Evolutionary conservation across 495 filamentous ascomycete genomes (phyloP).

Genomic region (Aspergillus steynii): DNA sequence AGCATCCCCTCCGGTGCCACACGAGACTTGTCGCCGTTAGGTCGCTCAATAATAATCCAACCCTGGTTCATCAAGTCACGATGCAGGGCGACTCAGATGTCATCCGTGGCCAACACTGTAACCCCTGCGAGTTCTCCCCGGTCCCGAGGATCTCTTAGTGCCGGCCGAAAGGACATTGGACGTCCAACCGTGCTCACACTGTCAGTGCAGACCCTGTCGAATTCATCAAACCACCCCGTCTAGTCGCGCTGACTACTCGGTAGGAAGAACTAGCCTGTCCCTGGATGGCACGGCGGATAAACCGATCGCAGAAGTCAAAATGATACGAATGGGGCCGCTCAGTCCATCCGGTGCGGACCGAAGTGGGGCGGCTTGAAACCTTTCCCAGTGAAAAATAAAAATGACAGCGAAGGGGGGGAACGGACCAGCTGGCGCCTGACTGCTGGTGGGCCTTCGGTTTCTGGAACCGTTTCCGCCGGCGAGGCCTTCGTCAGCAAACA

Average conservation of each 20-base stretch:
- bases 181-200: neutral
- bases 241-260: too few species aligned
- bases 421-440: neutral
- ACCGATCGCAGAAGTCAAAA: neutral
- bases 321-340: conserved; percentile 16
- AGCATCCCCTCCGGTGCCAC: neutral
- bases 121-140: too few species aligned
- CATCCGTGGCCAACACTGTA: neutral
- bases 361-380: conserved; percentile 10
- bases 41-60: neutral
- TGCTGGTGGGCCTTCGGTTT: too few species aligned
- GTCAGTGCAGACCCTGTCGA: neutral
- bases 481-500: too few species aligned
- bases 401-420: neutral
- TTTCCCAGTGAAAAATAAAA: neutral
- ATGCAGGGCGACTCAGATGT: neutral
- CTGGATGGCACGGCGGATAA: neutral
- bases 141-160: neutral
- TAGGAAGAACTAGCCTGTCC: too few species aligned
- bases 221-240: too few species aligned
- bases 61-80: neutral
- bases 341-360: conserved; percentile 23
- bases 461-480: too few species aligned
- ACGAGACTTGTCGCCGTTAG: neutral
- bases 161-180: neutral